These are phyloP conservation scores for Pseudohalonectria lignicola DNA, from an alignment of 2,329 filamentous ascomycete genomes.

Conservation along the genomic window DNA sequence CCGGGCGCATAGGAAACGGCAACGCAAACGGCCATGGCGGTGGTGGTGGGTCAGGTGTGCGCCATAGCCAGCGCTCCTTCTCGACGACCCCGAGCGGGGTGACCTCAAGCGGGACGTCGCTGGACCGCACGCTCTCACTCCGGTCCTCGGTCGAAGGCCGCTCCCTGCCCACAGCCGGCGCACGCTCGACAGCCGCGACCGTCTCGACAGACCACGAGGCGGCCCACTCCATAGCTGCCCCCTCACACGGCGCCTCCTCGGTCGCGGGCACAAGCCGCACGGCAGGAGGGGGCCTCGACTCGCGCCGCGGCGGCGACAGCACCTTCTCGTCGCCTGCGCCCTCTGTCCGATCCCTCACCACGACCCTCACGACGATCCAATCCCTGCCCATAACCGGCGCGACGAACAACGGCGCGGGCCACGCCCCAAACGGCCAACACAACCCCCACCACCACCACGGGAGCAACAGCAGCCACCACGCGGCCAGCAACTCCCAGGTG, in stretches of 20 bases:
- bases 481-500: constrained; percentile 25
- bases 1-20: constrained; percentile 43
- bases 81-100: constrained; percentile 42
- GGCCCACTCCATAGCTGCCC: constrained; percentile 60
- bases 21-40: constrained; percentile 10
- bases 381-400: constrained; percentile 52
- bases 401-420: constrained; percentile 15
- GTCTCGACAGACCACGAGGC: constrained; percentile 76
- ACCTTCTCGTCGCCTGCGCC: constrained; percentile 77
- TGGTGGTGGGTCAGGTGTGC: constrained; percentile 13
- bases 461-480: constrained; percentile 19
- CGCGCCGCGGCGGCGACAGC: constrained; percentile 59
- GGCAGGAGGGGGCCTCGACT: constrained; percentile 53
- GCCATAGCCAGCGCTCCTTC: constrained; percentile 42
- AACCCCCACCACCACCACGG: constrained; percentile 12
- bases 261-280: constrained; percentile 66
- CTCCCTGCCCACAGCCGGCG: constrained; percentile 47
- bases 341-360: constrained; percentile 70
- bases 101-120: constrained; percentile 39
- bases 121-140: constrained; percentile 42
- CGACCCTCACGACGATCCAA: constrained; percentile 77
- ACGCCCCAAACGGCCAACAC: constrained; percentile 22
- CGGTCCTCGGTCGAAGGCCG: constrained; percentile 49
- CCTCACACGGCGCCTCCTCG: constrained; percentile 59
- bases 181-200: constrained; percentile 67